Percentiles rank a stretch among this genome's conserved stretches.
These are phyloP conservation scores for Zostera marina DNA, from an alignment of 116 monocot species.

Conservation along the genomic window DNA sequence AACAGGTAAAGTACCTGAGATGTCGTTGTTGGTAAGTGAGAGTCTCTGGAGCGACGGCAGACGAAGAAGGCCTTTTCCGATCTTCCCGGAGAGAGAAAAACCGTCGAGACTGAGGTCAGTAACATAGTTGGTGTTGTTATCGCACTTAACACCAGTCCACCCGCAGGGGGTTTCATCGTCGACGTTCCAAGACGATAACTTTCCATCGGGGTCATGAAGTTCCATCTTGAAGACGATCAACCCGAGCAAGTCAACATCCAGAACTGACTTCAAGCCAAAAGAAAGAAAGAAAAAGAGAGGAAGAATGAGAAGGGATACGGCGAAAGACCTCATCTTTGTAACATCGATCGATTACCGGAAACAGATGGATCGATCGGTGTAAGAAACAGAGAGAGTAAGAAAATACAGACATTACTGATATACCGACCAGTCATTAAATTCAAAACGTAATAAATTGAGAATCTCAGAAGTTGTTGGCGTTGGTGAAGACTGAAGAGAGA, in stretches of 20 bases:
- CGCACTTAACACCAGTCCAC: slow-evolving; percentile 50
- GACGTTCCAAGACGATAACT: slow-evolving; percentile 59
- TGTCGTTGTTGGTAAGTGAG: slow-evolving; percentile 44
- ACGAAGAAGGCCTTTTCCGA: slow-evolving; percentile 57
- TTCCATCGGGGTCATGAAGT: slow-evolving; percentile 28
- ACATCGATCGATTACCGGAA: background rate
- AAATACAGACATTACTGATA: too few species aligned
- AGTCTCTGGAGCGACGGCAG: slow-evolving; percentile 33
- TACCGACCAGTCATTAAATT: too few species aligned
- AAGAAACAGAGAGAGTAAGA: too few species aligned
- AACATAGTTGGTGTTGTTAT: slow-evolving; percentile 27
- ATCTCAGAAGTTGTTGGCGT: too few species aligned
- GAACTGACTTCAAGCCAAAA: slow-evolving; percentile 5
- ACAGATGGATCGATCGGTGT: background rate
- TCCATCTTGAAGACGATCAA: slow-evolving; percentile 73
- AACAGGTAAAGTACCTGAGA: slow-evolving; percentile 33
- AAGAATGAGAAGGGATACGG: background rate
- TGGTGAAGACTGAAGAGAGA: too few species aligned
- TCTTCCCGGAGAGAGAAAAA: slow-evolving; percentile 46
- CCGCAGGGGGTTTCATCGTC: slow-evolving; percentile 43
- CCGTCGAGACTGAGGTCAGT: slow-evolving; percentile 30
- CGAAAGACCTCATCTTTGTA: slow-evolving; percentile 1
- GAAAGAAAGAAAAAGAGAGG: slow-evolving; percentile 8
- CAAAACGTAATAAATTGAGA: too few species aligned
- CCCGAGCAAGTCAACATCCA: slow-evolving; percentile 71